phyloP scores from a whole-genome alignment of 768 basidiomycete genomes.

The Dioszegia hungarica region DNA sequence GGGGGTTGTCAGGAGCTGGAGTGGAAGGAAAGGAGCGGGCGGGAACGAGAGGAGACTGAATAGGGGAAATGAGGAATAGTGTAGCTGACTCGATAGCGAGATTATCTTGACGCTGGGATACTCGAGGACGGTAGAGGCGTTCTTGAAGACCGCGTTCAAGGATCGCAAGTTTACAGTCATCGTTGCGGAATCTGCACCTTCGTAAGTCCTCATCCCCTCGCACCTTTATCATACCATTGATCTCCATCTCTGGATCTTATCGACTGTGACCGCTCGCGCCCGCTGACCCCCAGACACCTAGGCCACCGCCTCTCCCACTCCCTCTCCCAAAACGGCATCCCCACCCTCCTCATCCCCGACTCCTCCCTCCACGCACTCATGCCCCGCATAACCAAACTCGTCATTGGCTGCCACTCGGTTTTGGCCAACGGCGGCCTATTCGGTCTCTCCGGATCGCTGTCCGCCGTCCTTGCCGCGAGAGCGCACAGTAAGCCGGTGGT shows the following conservation, averaged over 20 bases:
- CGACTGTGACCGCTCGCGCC: too few species aligned
- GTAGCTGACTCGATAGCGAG: constrained; percentile 58
- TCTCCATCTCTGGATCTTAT: too few species aligned
- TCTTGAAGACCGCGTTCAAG: constrained; percentile 83
- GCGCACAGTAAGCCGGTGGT: constrained; percentile 88
- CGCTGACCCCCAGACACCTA: constrained; percentile 58
- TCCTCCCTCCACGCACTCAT: constrained; percentile 92
- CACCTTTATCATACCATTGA: not conserved
- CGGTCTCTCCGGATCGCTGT: constrained; percentile 74
- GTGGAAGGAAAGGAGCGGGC: too few species aligned
- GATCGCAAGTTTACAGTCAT: constrained; percentile 92
- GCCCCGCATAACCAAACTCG: constrained; percentile 94
- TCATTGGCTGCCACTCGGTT: constrained; percentile 90
- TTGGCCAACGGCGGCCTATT: constrained; percentile 96
- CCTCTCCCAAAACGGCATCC: constrained; percentile 74
- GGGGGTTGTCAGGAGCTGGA: too few species aligned
- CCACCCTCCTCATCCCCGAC: constrained; percentile 95
- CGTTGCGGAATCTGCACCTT: constrained; percentile 90
- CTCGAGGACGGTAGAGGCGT: constrained; percentile 88
- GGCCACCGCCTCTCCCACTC: constrained; percentile 80
- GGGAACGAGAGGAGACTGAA: too few species aligned
- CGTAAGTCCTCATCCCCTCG: constrained; percentile 55
- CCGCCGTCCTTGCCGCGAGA: constrained; percentile 79
- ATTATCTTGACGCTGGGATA: constrained; percentile 91
- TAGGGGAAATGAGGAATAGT: too few species aligned